phyloP scores from a whole-genome alignment of 176 grass and related monocot genomes.

The Chrysopogon serrulatus region DNA sequence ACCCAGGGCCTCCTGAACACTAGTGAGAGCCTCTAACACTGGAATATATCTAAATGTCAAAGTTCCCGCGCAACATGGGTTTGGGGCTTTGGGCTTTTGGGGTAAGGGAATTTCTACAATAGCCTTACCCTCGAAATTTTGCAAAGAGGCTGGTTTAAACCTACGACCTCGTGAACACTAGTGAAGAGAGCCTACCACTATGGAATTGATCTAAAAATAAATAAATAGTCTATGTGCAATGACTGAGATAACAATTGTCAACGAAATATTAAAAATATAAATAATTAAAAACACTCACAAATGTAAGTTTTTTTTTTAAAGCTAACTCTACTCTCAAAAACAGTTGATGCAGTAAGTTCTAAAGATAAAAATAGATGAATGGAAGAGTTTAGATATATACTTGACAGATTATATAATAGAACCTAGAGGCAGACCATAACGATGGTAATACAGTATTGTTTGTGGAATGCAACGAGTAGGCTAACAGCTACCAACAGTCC shows the following conservation, averaged over 20 bases:
- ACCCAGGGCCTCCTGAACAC: neutral
- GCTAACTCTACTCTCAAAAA: neutral
- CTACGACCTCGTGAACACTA: neutral
- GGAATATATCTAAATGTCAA: neutral
- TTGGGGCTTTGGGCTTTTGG: neutral
- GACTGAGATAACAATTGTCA: neutral
- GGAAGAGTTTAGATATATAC: neutral
- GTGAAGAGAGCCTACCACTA: neutral
- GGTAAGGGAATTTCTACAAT: neutral
- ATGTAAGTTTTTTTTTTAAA: neutral
- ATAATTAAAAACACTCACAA: constrained; percentile 1
- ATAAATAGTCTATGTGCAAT: neutral
- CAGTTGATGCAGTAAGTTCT: neutral
- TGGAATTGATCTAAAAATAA: neutral
- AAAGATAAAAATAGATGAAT: neutral
- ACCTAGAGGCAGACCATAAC: neutral
- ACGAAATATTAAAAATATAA: neutral
- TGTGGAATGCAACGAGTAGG: neutral
- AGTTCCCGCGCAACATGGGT: neutral
- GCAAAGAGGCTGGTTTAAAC: neutral
- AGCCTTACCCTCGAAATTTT: neutral
- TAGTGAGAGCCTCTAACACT: too few species aligned
- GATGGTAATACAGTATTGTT: constrained; percentile 1
- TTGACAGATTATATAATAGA: neutral
- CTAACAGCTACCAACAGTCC: neutral